A percentile compares a stretch with the other conserved stretches of the same genome.
These are phyloP conservation scores for Wickerhamiella qilinensis DNA, from an alignment of 805 yeast genomes.

Conservation along the genomic window DNA sequence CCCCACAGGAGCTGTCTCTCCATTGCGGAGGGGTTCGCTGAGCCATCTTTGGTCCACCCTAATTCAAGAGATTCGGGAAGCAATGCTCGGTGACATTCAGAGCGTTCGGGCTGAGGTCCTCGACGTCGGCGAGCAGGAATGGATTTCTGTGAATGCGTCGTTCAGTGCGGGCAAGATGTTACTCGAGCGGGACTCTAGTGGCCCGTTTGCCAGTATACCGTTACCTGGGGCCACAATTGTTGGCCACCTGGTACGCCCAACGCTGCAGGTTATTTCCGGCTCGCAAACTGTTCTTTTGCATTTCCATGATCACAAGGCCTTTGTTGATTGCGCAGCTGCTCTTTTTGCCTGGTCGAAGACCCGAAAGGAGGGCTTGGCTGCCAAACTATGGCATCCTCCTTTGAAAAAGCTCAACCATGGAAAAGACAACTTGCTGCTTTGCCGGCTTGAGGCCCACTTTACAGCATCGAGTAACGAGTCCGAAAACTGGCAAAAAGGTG, in stretches of 20 bases:
- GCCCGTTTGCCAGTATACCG: constrained; percentile 5
- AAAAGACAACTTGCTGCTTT: constrained; percentile 9
- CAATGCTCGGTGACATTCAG: not conserved
- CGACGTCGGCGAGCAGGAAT: constrained; percentile 7
- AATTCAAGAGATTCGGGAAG: constrained; percentile 2
- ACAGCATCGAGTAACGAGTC: constrained; percentile 5
- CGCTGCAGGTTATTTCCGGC: constrained; percentile 7
- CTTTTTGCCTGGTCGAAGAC: constrained; percentile 11
- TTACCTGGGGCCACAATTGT: constrained; percentile 9
- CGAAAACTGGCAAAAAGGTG: constrained; percentile 9
- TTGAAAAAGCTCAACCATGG: constrained; percentile 2
- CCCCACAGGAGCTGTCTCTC: too few relatives aligned
- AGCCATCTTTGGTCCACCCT: constrained; percentile 7
- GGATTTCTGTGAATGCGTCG: constrained; percentile 7
- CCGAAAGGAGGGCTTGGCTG: constrained; percentile 11
- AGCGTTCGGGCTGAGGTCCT: constrained; percentile 8
- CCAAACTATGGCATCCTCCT: constrained; percentile 13
- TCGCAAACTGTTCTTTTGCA: constrained; percentile 6
- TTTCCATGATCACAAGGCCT: not conserved
- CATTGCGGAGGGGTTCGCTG: not conserved
- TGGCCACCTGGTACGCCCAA: constrained; percentile 11
- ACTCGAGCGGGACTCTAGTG: constrained; percentile 4
- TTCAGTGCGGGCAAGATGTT: constrained; percentile 5
- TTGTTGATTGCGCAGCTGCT: constrained; percentile 7
- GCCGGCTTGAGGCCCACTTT: constrained; percentile 11